Percentiles rank a stretch among this genome's conserved stretches.
phyloP scores from a whole-genome alignment of 371 early-diverging fungal genomes.

The Parasitella parasitica region DNA sequence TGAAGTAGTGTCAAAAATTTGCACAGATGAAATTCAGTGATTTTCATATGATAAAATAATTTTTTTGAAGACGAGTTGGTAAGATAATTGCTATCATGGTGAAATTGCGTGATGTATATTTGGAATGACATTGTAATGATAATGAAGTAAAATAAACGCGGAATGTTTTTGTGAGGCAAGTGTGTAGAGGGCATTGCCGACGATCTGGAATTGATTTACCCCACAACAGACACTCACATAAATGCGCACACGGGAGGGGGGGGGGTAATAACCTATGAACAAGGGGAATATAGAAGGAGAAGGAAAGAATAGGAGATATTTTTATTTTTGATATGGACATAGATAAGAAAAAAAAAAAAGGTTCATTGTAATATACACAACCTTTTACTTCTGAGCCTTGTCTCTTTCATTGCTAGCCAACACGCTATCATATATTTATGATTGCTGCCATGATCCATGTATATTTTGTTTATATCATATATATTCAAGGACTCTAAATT shows the following conservation, averaged over 20 bases:
- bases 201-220: constrained; percentile 19
- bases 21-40: constrained; percentile 7
- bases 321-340: constrained; percentile 6
- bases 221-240: constrained; percentile 1
- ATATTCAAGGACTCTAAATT: neutral
- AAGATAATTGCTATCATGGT: neutral
- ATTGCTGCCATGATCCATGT: neutral
- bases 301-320: constrained; percentile 6
- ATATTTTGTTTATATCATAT: neutral
- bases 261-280: neutral
- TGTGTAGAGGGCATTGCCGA: constrained; percentile 6
- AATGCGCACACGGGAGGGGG: neutral
- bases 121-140: constrained; percentile 24
- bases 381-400: too few relatives aligned
- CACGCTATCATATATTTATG: neutral
- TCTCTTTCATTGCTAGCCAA: neutral
- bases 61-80: neutral
- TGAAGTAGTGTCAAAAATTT: neutral
- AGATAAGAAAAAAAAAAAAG: constrained; percentile 8
- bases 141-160: constrained; percentile 4
- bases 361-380: too few relatives aligned
- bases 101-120: constrained; percentile 26
- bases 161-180: neutral
- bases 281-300: constrained; percentile 1
- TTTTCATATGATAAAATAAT: constrained; percentile 4